Conservation (phyloP, 1,139 yeast genomes). For the Taphrina sp. region DNA sequence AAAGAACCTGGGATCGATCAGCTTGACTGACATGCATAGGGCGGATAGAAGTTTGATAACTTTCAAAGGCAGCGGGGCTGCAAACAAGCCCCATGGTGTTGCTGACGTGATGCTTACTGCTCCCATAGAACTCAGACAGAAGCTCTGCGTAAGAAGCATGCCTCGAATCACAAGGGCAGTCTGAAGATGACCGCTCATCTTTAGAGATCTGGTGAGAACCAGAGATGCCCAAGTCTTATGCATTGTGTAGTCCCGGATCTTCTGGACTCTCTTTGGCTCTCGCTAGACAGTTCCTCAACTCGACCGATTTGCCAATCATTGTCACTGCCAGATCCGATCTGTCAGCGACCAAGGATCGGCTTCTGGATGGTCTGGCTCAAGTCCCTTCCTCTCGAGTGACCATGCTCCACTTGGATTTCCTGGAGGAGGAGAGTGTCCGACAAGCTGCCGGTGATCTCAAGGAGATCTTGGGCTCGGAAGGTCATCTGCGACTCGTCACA, state of each 20-base stretch:
- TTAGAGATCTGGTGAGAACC: too few relatives aligned
- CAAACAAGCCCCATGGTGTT: too few relatives aligned
- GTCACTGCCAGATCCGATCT: slow-evolving; percentile 28
- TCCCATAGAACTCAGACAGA: too few relatives aligned
- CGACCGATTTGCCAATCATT: slow-evolving; percentile 12
- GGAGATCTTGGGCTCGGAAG: slow-evolving; percentile 7
- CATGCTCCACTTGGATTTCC: slow-evolving; percentile 21
- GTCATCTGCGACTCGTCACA: slow-evolving; percentile 18
- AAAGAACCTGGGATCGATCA: too few relatives aligned
- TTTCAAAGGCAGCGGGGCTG: too few relatives aligned
- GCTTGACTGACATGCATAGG: too few relatives aligned
- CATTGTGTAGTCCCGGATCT: slow-evolving; percentile 25
- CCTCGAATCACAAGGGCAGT: too few relatives aligned
- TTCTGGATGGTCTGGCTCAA: slow-evolving; percentile 16
- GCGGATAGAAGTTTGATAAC: too few relatives aligned
- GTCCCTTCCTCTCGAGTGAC: slow-evolving; percentile 11
- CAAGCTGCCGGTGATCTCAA: slow-evolving; percentile 4
- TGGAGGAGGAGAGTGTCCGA: slow-evolving; percentile 7
- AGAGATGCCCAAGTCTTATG: slow-evolving; percentile 16
- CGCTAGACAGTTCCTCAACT: slow-evolving; percentile 14
- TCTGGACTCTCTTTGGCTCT: slow-evolving; percentile 28
- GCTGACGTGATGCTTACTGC: too few relatives aligned
- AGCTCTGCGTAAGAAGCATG: too few relatives aligned
- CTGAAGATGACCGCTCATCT: too few relatives aligned
- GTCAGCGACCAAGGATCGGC: slow-evolving; percentile 8